phyloP scores from a whole-genome alignment of 2,329 filamentous ascomycete genomes.

The Aspergillus unguis region DNA sequence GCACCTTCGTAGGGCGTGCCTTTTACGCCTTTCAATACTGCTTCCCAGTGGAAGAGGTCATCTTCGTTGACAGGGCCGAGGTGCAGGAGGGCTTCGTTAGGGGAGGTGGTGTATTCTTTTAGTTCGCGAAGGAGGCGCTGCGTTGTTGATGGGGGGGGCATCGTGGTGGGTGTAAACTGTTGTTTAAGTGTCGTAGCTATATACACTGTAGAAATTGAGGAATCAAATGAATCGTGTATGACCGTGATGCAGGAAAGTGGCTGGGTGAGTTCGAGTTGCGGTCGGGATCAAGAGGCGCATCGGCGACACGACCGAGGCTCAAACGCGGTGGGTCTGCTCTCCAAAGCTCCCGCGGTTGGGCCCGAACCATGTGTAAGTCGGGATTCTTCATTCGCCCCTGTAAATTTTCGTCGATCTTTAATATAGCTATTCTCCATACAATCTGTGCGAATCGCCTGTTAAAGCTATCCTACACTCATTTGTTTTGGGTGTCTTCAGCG shows the following conservation, averaged over 20 bases:
- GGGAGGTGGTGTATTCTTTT: slow-evolving; percentile 54
- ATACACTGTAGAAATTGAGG: too few relatives aligned
- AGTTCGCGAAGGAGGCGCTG: slow-evolving; percentile 62
- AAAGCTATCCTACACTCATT: neutral
- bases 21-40: slow-evolving; percentile 57
- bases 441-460: slow-evolving; percentile 21
- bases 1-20: slow-evolving; percentile 61
- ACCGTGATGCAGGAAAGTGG: neutral
- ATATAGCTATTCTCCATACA: neutral
- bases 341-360: slow-evolving; percentile 13
- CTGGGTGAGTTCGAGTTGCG: slow-evolving; percentile 5
- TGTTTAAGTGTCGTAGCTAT: too few relatives aligned
- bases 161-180: slow-evolving; percentile 6
- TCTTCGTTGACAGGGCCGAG: slow-evolving; percentile 57
- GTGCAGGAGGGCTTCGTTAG: slow-evolving; percentile 55
- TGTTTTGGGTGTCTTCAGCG: neutral
- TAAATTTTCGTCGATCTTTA: slow-evolving; percentile 13
- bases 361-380: slow-evolving; percentile 10
- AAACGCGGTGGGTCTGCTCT: slow-evolving; percentile 12
- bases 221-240: too few relatives aligned
- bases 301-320: slow-evolving; percentile 13
- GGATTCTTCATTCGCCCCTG: slow-evolving; percentile 8
- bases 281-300: slow-evolving; percentile 1
- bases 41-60: slow-evolving; percentile 58
- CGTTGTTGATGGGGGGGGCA: slow-evolving; percentile 41